These are phyloP conservation scores for Polyporus arcularius DNA, from an alignment of 768 basidiomycete species.

Conservation along the genomic window DNA sequence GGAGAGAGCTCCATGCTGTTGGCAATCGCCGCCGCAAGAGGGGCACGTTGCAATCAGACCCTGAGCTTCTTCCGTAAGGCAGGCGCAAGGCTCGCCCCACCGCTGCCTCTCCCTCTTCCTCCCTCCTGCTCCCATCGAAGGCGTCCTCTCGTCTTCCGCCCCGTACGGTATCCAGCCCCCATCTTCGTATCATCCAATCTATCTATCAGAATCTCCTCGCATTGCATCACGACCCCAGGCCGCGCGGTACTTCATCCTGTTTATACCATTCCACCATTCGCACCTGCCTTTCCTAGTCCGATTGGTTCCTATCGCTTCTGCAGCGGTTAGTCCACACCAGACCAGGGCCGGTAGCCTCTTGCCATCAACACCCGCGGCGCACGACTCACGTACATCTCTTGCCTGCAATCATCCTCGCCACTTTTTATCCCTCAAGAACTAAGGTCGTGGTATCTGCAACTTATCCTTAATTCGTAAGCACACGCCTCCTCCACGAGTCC, in stretches of 20 bases:
- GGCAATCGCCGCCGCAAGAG: constrained; percentile 53
- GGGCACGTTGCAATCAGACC: constrained; percentile 85
- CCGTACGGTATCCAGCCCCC: constrained; percentile 1
- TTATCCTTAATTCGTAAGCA: constrained; percentile 55
- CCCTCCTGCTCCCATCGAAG: constrained; percentile 26
- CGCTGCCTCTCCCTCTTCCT: constrained; percentile 57
- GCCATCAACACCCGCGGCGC: constrained; percentile 37
- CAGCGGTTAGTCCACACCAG: constrained; percentile 11
- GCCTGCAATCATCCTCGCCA: constrained; percentile 19
- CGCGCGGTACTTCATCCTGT: constrained; percentile 48
- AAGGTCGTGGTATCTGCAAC: constrained; percentile 42
- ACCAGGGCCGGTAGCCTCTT: constrained; percentile 30
- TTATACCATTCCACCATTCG: constrained; percentile 45
- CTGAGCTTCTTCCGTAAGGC: constrained; percentile 45
- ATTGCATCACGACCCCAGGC: constrained; percentile 57
- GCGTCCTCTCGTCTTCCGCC: constrained; percentile 22
- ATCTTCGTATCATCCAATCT: constrained; percentile 23
- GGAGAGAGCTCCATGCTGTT: constrained; percentile 24
- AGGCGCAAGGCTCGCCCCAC: constrained; percentile 55
- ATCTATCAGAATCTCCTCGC: constrained; percentile 30
- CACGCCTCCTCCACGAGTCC: background rate
- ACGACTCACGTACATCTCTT: constrained; percentile 25
- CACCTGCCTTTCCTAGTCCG: constrained; percentile 21
- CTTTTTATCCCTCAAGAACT: constrained; percentile 39
- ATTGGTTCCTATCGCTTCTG: constrained; percentile 23